These are phyloP conservation scores for Neoboletus brunneissimus DNA, from an alignment of 768 basidiomycete genomes.

Conservation along the genomic window DNA sequence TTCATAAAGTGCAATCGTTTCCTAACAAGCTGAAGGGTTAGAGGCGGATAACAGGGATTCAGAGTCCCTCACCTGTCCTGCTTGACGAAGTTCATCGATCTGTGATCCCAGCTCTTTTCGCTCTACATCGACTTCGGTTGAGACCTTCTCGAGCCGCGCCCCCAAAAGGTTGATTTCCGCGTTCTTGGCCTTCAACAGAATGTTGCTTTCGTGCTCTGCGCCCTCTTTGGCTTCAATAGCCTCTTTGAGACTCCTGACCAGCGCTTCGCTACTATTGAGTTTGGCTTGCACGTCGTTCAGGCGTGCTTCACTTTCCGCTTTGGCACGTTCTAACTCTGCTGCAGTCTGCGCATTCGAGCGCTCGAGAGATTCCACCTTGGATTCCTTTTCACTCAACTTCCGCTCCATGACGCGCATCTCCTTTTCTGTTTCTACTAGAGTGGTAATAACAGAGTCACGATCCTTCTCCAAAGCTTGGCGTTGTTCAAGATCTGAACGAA, in stretches of 20 bases:
- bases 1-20: constrained; percentile 95
- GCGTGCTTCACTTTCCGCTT: constrained; percentile 43
- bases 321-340: constrained; percentile 45
- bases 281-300: constrained; percentile 43
- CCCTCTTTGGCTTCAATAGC: constrained; percentile 52
- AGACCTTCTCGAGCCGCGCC: constrained; percentile 42
- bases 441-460: constrained; percentile 40
- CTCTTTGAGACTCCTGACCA: constrained; percentile 49
- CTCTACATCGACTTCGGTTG: constrained; percentile 53
- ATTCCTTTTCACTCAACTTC: constrained; percentile 42
- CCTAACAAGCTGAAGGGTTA: constrained; percentile 41
- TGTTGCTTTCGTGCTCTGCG: constrained; percentile 47
- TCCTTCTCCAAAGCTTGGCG: constrained; percentile 39
- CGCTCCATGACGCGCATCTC: constrained; percentile 42
- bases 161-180: constrained; percentile 59
- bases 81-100: constrained; percentile 81
- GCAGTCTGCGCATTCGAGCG: constrained; percentile 37
- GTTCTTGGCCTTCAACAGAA: constrained; percentile 53
- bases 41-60: neutral
- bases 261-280: constrained; percentile 42
- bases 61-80: constrained; percentile 68
- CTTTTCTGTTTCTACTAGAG: constrained; percentile 43
- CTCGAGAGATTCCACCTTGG: constrained; percentile 47
- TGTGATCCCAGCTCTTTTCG: constrained; percentile 65
- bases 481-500: constrained; percentile 22